phyloP scores from a whole-genome alignment of 2,329 filamentous ascomycete species.

The Fonsecaea erecta region DNA sequence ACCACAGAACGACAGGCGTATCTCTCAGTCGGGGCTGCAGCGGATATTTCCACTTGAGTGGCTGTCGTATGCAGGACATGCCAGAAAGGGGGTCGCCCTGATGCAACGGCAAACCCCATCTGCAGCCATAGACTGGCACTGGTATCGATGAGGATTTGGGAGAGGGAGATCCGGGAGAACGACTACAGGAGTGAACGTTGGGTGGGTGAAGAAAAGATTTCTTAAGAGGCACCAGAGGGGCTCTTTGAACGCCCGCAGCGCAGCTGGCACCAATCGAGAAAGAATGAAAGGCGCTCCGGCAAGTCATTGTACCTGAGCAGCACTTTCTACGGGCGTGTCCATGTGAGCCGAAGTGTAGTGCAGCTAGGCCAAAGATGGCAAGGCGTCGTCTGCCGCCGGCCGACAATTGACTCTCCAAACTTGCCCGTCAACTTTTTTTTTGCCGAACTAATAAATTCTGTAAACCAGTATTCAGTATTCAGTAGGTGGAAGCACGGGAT shows the following conservation, averaged over 20 bases:
- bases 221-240: too few species aligned
- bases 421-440: constrained; percentile 49
- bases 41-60: not conserved
- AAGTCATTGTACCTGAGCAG: not conserved
- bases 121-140: not conserved
- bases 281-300: not conserved
- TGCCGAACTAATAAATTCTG: constrained; percentile 1
- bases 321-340: not conserved
- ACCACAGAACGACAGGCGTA: not conserved
- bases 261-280: not conserved
- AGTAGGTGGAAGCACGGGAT: not conserved
- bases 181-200: not conserved
- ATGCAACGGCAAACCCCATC: not conserved
- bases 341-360: not conserved
- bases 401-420: constrained; percentile 8
- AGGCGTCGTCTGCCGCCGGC: not conserved
- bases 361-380: constrained; percentile 7
- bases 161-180: not conserved
- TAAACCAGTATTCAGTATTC: not conserved
- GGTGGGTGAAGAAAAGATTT: not conserved
- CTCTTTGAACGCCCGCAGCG: not conserved
- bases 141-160: not conserved
- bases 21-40: not conserved
- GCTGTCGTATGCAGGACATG: not conserved
- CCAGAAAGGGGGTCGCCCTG: not conserved